Evolutionary conservation across 169 alveolate species (phyloP).

Genomic region (Plasmodium vivax): DNA sequence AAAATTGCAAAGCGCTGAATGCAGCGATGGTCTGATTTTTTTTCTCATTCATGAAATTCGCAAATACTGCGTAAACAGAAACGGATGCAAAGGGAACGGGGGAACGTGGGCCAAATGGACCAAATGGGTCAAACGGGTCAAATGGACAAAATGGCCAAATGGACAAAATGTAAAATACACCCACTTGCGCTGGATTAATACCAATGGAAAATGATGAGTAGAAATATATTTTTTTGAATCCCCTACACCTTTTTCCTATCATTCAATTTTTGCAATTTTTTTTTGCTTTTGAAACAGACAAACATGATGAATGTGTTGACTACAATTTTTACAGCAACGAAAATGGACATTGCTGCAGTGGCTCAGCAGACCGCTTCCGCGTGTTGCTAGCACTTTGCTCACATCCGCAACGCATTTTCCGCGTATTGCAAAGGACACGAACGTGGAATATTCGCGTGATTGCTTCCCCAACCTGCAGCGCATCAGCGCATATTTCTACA

Average conservation of each 20-base stretch:
- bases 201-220: not conserved
- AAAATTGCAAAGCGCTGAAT: not conserved
- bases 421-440: not conserved
- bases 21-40: conserved; percentile 8
- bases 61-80: not conserved
- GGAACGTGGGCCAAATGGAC: no score
- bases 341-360: not conserved
- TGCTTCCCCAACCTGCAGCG: not conserved
- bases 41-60: not conserved
- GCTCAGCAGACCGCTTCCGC: not conserved
- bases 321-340: conserved; percentile 10
- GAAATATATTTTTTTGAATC: not conserved
- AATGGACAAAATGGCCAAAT: not conserved
- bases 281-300: not conserved
- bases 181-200: not conserved
- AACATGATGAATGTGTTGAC: not conserved
- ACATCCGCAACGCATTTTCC: not conserved
- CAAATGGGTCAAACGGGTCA: no score
- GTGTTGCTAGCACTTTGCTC: not conserved
- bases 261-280: not conserved
- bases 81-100: not conserved
- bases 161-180: not conserved
- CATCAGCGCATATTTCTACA: conserved; percentile 17
- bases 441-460: not conserved
- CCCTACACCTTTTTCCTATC: not conserved